Conservation (phyloP, 2,329 filamentous ascomycete species). For the Clarireedia hainanense region DNA sequence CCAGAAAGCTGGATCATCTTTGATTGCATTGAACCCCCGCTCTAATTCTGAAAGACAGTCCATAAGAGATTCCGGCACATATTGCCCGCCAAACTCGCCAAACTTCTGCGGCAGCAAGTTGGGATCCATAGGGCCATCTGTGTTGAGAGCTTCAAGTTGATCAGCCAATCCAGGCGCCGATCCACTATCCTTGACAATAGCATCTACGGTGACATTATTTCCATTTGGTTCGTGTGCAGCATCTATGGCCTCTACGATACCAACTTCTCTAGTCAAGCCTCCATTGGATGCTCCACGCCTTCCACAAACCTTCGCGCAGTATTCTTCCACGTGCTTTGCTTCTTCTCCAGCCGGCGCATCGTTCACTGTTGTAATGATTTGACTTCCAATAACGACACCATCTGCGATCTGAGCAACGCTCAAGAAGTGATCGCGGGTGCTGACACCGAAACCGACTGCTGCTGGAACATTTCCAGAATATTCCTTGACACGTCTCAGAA, state of each 20-base stretch:
- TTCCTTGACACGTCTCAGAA: conserved; percentile 79
- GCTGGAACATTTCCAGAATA: conserved; percentile 87
- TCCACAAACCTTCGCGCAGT: conserved; percentile 67
- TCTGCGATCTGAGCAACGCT: conserved; percentile 79
- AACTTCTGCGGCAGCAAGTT: conserved; percentile 74
- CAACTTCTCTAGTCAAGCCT: conserved; percentile 52
- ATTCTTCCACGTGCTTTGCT: conserved; percentile 72
- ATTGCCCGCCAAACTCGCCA: conserved; percentile 93
- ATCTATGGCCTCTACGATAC: conserved; percentile 60
- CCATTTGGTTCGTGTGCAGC: conserved; percentile 52
- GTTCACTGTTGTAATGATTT: conserved; percentile 78
- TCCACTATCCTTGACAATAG: conserved; percentile 44
- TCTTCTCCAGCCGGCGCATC: conserved; percentile 59
- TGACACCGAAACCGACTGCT: conserved; percentile 92
- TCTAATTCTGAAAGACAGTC: conserved; percentile 90
- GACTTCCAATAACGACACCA: conserved; percentile 92
- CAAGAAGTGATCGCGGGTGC: conserved; percentile 87
- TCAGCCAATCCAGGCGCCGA: conserved; percentile 35
- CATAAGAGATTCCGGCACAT: conserved; percentile 96
- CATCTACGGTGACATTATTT: conserved; percentile 56
- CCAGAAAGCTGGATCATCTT: conserved; percentile 88
- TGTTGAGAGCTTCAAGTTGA: conserved; percentile 61
- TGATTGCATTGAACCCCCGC: conserved; percentile 79
- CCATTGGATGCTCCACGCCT: conserved; percentile 35
- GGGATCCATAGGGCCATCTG: conserved; percentile 36